These are phyloP conservation scores for Dipodascopsis uninucleata DNA, from an alignment of 805 yeast species.

Conservation along the genomic window DNA sequence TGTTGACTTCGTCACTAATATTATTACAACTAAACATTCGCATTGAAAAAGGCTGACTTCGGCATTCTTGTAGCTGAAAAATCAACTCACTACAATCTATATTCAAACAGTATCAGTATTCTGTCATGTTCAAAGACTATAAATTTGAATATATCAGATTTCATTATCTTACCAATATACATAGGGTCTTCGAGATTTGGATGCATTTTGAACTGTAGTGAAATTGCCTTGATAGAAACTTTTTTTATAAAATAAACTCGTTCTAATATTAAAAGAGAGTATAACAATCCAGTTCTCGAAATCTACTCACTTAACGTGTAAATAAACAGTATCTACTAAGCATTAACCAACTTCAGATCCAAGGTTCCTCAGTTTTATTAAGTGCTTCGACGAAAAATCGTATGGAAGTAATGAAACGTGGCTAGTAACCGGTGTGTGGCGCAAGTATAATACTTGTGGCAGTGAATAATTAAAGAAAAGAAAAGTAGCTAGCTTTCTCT, in stretches of 20 bases:
- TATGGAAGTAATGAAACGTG: too few species aligned
- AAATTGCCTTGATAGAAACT: too few species aligned
- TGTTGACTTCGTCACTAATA: conserved; percentile 70
- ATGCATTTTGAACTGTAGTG: conserved; percentile 24
- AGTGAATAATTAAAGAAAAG: not conserved
- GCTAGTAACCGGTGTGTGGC: too few species aligned
- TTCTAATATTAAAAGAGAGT: too few species aligned
- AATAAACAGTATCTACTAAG: too few species aligned
- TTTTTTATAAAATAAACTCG: too few species aligned
- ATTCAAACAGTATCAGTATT: not conserved
- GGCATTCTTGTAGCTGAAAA: conserved; percentile 87
- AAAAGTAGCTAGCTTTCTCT: not conserved
- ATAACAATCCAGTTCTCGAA: too few species aligned
- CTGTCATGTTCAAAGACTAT: not conserved
- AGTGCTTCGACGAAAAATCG: too few species aligned
- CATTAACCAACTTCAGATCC: too few species aligned
- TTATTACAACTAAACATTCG: conserved; percentile 82
- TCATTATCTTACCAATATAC: conserved; percentile 21
- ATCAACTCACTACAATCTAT: conserved; percentile 74
- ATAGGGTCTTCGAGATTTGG: conserved; percentile 29
- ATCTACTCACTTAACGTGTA: too few species aligned
- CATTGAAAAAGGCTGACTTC: conserved; percentile 59
- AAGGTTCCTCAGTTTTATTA: too few species aligned
- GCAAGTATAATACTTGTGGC: not conserved
- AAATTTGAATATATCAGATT: too few species aligned